Percentiles rank a stretch among this genome's conserved stretches.
Evolutionary conservation across 2,329 filamentous ascomycete genomes (phyloP).

Genomic region (Dactylellina haptotyla): DNA sequence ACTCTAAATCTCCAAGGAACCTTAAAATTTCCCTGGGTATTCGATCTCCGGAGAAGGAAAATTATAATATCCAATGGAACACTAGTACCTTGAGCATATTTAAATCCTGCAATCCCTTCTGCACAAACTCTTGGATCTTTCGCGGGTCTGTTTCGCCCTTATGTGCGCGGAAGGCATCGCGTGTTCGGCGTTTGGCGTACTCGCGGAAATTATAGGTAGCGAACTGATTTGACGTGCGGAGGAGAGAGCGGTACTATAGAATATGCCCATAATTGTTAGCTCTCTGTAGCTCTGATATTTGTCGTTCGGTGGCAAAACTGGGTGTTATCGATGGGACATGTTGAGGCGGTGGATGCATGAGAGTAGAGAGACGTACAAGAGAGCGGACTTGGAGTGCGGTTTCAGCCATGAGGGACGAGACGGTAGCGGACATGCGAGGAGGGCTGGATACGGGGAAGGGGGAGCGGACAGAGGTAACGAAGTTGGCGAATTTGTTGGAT

Average conservation of each 20-base stretch:
- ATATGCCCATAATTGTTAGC: conserved; percentile 3
- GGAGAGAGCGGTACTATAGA: conserved; percentile 84
- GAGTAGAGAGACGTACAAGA: conserved; percentile 46
- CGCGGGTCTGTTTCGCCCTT: conserved; percentile 76
- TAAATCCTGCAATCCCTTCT: conserved; percentile 85
- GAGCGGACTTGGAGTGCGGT: conserved; percentile 52
- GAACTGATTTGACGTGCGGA: conserved; percentile 87
- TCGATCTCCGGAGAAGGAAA: too few species aligned
- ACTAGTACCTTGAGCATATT: conserved; percentile 86
- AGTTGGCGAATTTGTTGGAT: conserved; percentile 6
- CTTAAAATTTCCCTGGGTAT: too few species aligned
- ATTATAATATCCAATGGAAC: too few species aligned
- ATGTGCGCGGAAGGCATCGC: conserved; percentile 88
- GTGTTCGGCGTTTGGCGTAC: conserved; percentile 89
- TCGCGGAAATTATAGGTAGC: conserved; percentile 97
- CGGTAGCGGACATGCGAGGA: conserved; percentile 23
- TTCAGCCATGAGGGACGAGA: conserved; percentile 54
- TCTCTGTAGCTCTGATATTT: not conserved
- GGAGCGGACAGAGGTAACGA: not conserved
- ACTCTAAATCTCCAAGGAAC: too few species aligned
- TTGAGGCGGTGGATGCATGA: not conserved
- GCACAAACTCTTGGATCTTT: conserved; percentile 84
- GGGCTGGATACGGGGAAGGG: not conserved
- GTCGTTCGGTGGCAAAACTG: conserved; percentile 3
- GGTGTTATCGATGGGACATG: not conserved